Percentiles rank a stretch among this genome's conserved stretches.
These are phyloP conservation scores for Rhodotorula toruloides DNA, from an alignment of 768 basidiomycete genomes.

Conservation along the genomic window DNA sequence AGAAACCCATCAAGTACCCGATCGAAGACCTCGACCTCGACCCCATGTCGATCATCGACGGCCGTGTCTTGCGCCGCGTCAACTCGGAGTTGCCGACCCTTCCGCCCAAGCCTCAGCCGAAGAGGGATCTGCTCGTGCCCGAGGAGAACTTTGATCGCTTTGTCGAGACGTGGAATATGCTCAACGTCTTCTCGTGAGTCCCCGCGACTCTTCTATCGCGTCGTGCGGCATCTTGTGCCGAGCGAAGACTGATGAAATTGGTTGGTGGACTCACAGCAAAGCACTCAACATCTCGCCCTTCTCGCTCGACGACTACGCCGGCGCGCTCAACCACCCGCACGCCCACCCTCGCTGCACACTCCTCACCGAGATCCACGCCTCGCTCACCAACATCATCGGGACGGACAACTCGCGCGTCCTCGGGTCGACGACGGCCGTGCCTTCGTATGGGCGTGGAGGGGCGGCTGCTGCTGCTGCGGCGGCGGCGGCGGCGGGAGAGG, in stretches of 20 bases:
- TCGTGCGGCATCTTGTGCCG: neutral
- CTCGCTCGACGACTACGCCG: conserved; percentile 87
- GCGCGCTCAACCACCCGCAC: conserved; percentile 70
- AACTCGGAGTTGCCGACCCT: conserved; percentile 35
- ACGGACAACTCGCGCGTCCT: conserved; percentile 58
- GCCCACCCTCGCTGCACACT: conserved; percentile 67
- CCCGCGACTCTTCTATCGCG: conserved; percentile 3
- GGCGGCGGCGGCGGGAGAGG: neutral
- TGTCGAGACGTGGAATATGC: conserved; percentile 87
- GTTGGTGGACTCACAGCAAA: conserved; percentile 54
- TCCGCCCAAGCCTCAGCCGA: conserved; percentile 36
- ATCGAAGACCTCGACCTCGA: conserved; percentile 85
- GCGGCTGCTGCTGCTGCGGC: neutral
- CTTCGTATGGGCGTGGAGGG: neutral
- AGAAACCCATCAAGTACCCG: conserved; percentile 83
- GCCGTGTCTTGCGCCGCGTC: conserved; percentile 36
- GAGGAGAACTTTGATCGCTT: conserved; percentile 67
- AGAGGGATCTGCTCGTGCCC: conserved; percentile 29
- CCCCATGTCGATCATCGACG: conserved; percentile 40
- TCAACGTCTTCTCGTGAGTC: conserved; percentile 84
- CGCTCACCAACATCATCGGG: conserved; percentile 74
- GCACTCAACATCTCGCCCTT: conserved; percentile 81
- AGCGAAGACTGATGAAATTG: neutral
- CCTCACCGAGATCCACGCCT: conserved; percentile 80
- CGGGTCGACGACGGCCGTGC: conserved; percentile 20